phyloP scores from a whole-genome alignment of 163 green algal genomes.

The Trebouxiophyceae sp. region DNA sequence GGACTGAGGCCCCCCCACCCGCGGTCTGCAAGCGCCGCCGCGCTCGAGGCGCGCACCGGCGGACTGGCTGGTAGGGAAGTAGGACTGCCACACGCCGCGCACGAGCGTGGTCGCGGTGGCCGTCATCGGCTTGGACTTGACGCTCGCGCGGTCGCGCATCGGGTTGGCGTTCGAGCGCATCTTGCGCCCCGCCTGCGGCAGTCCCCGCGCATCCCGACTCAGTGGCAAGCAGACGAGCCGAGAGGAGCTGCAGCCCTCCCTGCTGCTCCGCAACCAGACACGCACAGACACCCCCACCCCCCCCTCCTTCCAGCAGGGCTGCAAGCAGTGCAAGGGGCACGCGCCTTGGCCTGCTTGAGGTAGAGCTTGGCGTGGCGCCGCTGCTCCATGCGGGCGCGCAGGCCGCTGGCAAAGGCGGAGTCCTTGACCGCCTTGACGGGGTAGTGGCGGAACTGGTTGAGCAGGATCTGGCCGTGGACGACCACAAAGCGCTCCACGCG shows the following conservation, averaged over 20 bases:
- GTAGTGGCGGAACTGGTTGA: conserved; percentile 74
- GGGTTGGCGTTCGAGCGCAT: conserved; percentile 2
- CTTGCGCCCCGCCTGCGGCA: no score
- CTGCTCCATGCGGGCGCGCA: conserved; percentile 61
- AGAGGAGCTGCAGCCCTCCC: background rate
- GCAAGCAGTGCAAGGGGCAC: no score
- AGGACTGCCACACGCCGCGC: conserved; percentile 66
- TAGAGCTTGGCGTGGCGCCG: conserved; percentile 80
- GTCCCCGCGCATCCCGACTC: no score
- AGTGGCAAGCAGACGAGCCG: no score
- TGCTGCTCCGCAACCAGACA: no score
- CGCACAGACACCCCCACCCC: background rate
- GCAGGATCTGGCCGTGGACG: conserved; percentile 90
- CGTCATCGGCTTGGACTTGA: conserved; percentile 65
- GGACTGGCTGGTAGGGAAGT: conserved; percentile 40
- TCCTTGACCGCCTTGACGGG: conserved; percentile 39
- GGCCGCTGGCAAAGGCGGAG: conserved; percentile 59
- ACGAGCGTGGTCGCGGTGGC: conserved; percentile 82
- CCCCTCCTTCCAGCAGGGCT: background rate
- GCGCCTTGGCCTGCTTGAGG: conserved; percentile 16
- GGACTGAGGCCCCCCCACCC: no score
- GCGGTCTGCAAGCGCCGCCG: no score
- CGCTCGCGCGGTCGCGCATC: conserved; percentile 36
- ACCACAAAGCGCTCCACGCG: conserved; percentile 81
- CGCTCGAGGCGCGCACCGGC: no score